Percentiles rank a stretch among this genome's conserved stretches.
Evolutionary conservation across 2,329 filamentous ascomycete species (phyloP).

Genomic region (Diaporthe australafricana): DNA sequence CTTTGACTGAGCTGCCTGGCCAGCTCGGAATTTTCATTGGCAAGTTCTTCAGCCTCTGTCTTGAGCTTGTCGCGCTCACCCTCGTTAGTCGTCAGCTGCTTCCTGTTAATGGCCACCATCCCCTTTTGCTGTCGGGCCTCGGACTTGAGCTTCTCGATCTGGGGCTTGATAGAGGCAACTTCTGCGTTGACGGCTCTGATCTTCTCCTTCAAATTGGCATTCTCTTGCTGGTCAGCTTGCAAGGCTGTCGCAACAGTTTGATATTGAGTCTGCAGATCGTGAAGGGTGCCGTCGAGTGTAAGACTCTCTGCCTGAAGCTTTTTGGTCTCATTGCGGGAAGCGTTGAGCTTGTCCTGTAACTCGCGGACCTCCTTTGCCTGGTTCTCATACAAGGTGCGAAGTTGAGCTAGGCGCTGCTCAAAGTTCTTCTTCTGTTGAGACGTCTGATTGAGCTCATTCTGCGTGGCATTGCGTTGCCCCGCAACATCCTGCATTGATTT

Average conservation of each 20-base stretch:
- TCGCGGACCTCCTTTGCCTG: conserved; percentile 88
- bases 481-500: conserved; percentile 96
- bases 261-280: conserved; percentile 86
- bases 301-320: conserved; percentile 88
- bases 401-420: conserved; percentile 86
- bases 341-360: conserved; percentile 84
- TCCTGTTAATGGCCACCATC: conserved; percentile 97
- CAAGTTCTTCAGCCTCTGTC: conserved; percentile 78
- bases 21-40: conserved; percentile 70
- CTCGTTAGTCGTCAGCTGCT: conserved; percentile 92
- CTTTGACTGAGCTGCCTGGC: conserved; percentile 63
- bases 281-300: conserved; percentile 81
- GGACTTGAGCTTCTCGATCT: conserved; percentile 91
- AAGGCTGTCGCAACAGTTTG: conserved; percentile 79
- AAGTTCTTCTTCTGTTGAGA: conserved; percentile 93
- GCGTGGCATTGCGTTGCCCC: conserved; percentile 80
- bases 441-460: conserved; percentile 84
- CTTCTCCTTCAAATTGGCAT: conserved; percentile 84
- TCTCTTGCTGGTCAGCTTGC: conserved; percentile 90
- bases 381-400: conserved; percentile 90
- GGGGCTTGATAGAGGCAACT: conserved; percentile 85
- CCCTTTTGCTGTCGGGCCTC: conserved; percentile 97
- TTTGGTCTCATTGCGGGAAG: conserved; percentile 82
- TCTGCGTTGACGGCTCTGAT: conserved; percentile 87
- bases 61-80: conserved; percentile 89